phyloP scores from a whole-genome alignment of 768 basidiomycete genomes.

The Tremella fuciformis region DNA sequence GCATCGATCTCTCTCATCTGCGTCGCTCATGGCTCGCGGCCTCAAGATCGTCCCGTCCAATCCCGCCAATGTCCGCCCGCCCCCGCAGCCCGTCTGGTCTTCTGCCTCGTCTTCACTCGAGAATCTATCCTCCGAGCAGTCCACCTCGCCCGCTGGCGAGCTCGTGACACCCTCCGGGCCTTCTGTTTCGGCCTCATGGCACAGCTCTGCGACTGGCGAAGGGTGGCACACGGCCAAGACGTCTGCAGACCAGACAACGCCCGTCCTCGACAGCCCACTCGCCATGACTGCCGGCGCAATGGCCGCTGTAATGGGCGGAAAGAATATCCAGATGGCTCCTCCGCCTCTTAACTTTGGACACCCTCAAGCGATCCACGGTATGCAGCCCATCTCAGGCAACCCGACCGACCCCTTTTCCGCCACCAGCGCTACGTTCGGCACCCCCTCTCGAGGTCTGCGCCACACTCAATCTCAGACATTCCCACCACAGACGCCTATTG shows the following conservation, averaged over 20 bases:
- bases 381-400: neutral
- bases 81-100: neutral
- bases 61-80: neutral
- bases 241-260: neutral
- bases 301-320: neutral
- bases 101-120: neutral
- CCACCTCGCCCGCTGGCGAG: neutral
- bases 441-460: no score
- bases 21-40: slow-evolving; percentile 31
- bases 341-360: slow-evolving; percentile 15
- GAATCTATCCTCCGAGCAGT: slow-evolving; percentile 15
- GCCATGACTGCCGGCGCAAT: neutral
- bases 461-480: no score
- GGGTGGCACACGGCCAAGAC: neutral
- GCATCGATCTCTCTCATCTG: slow-evolving; percentile 28
- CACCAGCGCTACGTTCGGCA: no score
- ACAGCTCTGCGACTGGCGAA: no score
- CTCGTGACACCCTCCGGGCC: neutral
- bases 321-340: slow-evolving; percentile 19
- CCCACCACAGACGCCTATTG: no score
- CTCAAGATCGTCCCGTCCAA: slow-evolving; percentile 20
- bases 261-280: neutral
- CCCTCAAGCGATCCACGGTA: slow-evolving; percentile 6
- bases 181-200: no score
- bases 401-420: neutral